Base-by-base conservation (phyloP, 768 basidiomycete genomes). In the Boletus sp. region DNA sequence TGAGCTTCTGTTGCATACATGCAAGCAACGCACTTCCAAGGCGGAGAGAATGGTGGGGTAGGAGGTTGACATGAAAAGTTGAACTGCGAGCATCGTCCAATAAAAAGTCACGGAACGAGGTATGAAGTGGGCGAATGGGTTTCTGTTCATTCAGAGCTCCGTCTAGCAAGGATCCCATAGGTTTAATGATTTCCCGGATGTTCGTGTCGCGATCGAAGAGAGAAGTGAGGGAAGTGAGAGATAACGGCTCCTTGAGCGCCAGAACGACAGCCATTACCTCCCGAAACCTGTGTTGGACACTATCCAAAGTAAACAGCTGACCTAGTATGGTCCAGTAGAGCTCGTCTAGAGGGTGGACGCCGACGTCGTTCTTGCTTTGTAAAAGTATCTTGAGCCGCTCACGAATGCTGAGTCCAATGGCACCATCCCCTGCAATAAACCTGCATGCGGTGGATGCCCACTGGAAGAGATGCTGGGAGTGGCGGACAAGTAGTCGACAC, bases 91-190 rank as follows among this genome's bases (percentile, higher is more conserved):
- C 30, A 4, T 55, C 23, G 9, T 71, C 62, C 2, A 56, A 51
- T 17, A 74, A 53, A 48, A 69, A 75, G 42, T 75, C 74, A 3
- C 56, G 56, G 47, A 75, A 74, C 3, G 74, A 74, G 17, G 69
- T 61, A 52, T 75, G 74, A 17, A 74, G 63, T 2, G 68, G 61
- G 5, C 58, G 64, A 39, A 73, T 61, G 11, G 61, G 62, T 33
- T 62, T 64, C 11, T 47, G 34, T 33, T 57, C 44, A 5, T 60
- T 47, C 11, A 50, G 21, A 4, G 51, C 45, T 21, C 67, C 64
- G 15, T 61, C 64, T 5, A 72, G 47, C 32, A 70, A 44, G 3
- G 66, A 61, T 17, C 61, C 67, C 35, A 68, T 40, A 1, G 50
- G 56, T 37, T 49, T 50, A 19, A 71, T 46, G 39, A 66, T 59